These are phyloP conservation scores for Hydnum rufescens DNA, from an alignment of 768 basidiomycete species.

Conservation along the genomic window DNA sequence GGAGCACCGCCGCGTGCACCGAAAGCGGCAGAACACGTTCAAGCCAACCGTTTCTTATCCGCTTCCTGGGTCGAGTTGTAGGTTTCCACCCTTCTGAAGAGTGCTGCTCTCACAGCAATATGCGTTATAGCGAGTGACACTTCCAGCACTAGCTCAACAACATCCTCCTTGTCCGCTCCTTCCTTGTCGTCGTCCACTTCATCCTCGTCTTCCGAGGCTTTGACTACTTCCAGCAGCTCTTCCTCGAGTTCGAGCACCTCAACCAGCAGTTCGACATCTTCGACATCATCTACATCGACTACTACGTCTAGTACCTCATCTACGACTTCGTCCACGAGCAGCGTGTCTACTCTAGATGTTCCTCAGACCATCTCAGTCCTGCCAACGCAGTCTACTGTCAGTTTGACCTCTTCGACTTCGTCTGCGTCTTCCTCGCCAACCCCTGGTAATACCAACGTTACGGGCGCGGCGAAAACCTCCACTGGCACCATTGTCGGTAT, in stretches of 20 bases:
- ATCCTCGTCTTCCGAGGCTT: background rate
- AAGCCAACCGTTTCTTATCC: too few relatives aligned
- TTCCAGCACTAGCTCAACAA: too few relatives aligned
- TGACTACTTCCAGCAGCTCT: background rate
- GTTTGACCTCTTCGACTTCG: background rate
- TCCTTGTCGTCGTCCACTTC: background rate
- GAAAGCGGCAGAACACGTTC: too few relatives aligned
- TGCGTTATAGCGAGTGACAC: background rate
- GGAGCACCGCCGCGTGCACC: too few relatives aligned
- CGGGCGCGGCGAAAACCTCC: background rate
- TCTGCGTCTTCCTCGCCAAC: background rate
- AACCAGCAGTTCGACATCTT: too few relatives aligned
- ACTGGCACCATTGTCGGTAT: background rate
- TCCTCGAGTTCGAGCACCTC: too few relatives aligned
- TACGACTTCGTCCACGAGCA: background rate
- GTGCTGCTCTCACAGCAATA: background rate
- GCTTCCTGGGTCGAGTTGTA: background rate
- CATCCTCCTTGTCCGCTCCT: background rate
- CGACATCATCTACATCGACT: constrained; percentile 5
- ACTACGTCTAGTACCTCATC: constrained; percentile 6
- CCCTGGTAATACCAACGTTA: background rate
- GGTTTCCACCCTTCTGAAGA: background rate
- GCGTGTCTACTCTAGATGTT: background rate
- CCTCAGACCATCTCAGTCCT: background rate
- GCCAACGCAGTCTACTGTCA: background rate